Evolutionary conservation across 441 rosid species (phyloP).

Genomic region (Croton laevigatus): DNA sequence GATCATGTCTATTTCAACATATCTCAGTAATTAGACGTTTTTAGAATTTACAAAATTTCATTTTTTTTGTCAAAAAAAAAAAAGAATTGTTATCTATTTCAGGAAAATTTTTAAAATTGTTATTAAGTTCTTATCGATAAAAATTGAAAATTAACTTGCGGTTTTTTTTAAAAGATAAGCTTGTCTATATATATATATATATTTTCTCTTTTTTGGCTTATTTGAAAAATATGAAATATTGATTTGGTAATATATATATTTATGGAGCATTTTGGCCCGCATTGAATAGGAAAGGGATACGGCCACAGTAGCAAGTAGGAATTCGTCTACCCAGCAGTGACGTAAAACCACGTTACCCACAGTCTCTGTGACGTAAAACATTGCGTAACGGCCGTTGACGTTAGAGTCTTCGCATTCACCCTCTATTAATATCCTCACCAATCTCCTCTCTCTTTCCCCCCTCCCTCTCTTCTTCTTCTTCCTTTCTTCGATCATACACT

Average conservation of each 20-base stretch:
- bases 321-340: slow-evolving; percentile 33
- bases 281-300: neutral
- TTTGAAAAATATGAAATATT: neutral
- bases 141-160: no score
- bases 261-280: neutral
- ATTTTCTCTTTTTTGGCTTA: no score
- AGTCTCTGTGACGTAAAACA: slow-evolving; percentile 46
- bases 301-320: slow-evolving; percentile 20
- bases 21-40: no score
- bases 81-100: no score
- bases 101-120: no score
- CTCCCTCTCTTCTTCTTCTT: neutral
- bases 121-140: no score
- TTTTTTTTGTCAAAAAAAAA: no score
- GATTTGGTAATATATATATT: neutral
- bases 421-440: slow-evolving; percentile 4
- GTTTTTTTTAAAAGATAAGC: no score
- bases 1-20: no score
- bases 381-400: slow-evolving; percentile 61
- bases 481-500: neutral
- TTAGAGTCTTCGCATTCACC: slow-evolving; percentile 34
- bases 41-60: no score
- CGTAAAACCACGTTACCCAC: slow-evolving; percentile 39
- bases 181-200: no score
- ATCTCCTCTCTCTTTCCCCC: neutral